These are phyloP conservation scores for Elsinoe australis DNA, from an alignment of 2,329 filamentous ascomycete species.

Conservation along the genomic window DNA sequence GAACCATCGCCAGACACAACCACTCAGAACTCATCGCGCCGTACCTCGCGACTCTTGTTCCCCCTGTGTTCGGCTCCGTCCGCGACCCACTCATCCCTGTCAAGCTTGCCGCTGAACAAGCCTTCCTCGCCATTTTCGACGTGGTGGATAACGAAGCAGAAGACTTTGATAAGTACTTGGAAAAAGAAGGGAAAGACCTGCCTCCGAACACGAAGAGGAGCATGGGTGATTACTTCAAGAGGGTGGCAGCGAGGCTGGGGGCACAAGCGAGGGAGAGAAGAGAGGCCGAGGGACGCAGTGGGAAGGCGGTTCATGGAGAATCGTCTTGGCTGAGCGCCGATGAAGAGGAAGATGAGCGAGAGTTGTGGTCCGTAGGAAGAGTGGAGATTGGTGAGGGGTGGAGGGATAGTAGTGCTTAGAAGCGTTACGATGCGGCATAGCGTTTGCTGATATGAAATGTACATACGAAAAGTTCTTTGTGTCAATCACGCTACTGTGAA, in stretches of 20 bases:
- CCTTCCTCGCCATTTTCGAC: constrained; percentile 82
- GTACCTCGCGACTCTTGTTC: constrained; percentile 71
- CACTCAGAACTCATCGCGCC: constrained; percentile 67
- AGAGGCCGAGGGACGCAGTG: constrained; percentile 74
- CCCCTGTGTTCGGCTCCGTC: constrained; percentile 80
- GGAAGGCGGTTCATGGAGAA: constrained; percentile 61
- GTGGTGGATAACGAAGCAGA: constrained; percentile 79
- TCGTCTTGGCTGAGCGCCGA: constrained; percentile 63
- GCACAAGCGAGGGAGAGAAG: constrained; percentile 78
- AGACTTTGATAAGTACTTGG: constrained; percentile 87
- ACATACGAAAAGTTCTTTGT: constrained; percentile 11
- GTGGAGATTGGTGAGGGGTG: constrained; percentile 65
- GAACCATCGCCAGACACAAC: constrained; percentile 73
- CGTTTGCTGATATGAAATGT: too few species aligned
- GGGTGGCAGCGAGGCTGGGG: constrained; percentile 78
- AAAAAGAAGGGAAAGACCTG: constrained; percentile 56
- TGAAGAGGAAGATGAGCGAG: constrained; percentile 86
- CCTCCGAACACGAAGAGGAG: constrained; percentile 69
- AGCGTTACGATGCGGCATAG: constrained; percentile 24
- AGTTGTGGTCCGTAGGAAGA: constrained; percentile 92
- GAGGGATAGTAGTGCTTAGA: constrained; percentile 27
- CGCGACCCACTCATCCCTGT: constrained; percentile 89
- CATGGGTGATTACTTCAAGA: constrained; percentile 96
- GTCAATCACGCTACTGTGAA: too few species aligned
- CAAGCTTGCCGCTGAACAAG: constrained; percentile 89